phyloP scores from a whole-genome alignment of 306 rosid species.

The Ormosia semicastrata region DNA sequence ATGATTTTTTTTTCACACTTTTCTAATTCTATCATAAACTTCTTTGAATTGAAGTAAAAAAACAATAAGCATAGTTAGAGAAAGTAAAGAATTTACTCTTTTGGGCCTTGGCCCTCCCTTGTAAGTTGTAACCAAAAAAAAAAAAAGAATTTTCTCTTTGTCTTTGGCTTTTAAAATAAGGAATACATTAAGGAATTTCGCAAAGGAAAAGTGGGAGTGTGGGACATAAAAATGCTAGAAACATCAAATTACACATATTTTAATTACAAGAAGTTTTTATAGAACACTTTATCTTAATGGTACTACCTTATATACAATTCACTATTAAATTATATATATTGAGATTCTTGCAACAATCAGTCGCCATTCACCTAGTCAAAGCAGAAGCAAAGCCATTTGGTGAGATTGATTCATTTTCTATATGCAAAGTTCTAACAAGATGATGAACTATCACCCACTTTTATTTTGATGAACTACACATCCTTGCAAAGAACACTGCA shows the following conservation, averaged over 20 bases:
- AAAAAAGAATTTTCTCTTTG: no score
- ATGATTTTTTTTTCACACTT: not conserved
- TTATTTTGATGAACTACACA: constrained; percentile 4
- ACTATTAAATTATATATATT: not conserved
- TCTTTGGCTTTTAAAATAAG: not conserved
- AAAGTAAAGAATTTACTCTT: not conserved
- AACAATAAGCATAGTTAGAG: not conserved
- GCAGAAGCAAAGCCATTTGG: no score
- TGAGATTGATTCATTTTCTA: not conserved
- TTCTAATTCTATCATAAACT: not conserved
- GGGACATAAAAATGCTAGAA: no score
- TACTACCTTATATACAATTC: not conserved
- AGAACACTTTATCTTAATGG: not conserved
- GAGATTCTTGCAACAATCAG: not conserved
- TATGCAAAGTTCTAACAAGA: not conserved
- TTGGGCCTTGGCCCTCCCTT: no score
- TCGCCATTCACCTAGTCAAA: not conserved
- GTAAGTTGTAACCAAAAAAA: no score
- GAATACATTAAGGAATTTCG: not conserved
- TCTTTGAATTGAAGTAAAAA: not conserved
- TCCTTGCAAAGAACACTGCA: constrained; percentile 10
- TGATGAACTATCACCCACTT: not conserved
- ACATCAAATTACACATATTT: no score
- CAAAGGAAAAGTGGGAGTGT: not conserved
- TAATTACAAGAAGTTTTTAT: no score